These are phyloP conservation scores for Exophiala phaeomuriformis DNA, from an alignment of 2,329 filamentous ascomycete species.

Conservation along the genomic window DNA sequence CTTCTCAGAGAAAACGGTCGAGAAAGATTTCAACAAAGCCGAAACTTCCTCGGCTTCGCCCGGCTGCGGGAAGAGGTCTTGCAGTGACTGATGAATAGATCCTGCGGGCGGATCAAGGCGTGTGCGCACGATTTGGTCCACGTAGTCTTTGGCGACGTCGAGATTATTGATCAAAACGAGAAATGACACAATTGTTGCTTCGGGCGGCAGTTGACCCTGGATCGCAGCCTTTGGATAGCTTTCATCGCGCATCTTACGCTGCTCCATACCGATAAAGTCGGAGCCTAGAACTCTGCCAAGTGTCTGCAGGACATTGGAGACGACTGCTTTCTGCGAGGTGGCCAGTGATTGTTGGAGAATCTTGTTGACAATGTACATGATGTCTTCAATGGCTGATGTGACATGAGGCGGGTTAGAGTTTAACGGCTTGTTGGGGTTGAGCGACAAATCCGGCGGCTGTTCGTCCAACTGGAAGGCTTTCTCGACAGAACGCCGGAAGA, in stretches of 20 bases:
- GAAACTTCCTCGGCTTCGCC: slow-evolving; percentile 66
- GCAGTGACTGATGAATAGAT: slow-evolving; percentile 34
- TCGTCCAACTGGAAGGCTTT: slow-evolving; percentile 98
- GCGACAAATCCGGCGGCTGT: slow-evolving; percentile 66
- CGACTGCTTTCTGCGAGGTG: slow-evolving; percentile 72
- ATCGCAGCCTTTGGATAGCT: slow-evolving; percentile 75
- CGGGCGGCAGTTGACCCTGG: slow-evolving; percentile 74
- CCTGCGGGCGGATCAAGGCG: slow-evolving; percentile 48
- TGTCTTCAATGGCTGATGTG: slow-evolving; percentile 90
- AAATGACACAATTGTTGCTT: slow-evolving; percentile 81
- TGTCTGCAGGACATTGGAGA: slow-evolving; percentile 69
- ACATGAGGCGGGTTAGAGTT: slow-evolving; percentile 80
- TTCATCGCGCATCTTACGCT: slow-evolving; percentile 95
- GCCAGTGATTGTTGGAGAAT: slow-evolving; percentile 79
- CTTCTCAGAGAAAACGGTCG: slow-evolving; percentile 66
- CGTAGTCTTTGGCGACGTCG: slow-evolving; percentile 84
- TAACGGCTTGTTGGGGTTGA: slow-evolving; percentile 65
- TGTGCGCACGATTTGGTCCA: slow-evolving; percentile 71
- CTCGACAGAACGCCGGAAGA: slow-evolving; percentile 91
- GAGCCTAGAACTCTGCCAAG: slow-evolving; percentile 72
- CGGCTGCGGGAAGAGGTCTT: slow-evolving; percentile 63
- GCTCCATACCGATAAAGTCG: slow-evolving; percentile 95
- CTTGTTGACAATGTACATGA: slow-evolving; percentile 98
- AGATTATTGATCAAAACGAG: slow-evolving; percentile 93
- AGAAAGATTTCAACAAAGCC: slow-evolving; percentile 52